Evolutionary conservation across 192 early-diverging fungal genomes (phyloP), one percentile per base, ranked within the genome.

Genomic region (Borealophlyctis nickersoniae): DNA sequence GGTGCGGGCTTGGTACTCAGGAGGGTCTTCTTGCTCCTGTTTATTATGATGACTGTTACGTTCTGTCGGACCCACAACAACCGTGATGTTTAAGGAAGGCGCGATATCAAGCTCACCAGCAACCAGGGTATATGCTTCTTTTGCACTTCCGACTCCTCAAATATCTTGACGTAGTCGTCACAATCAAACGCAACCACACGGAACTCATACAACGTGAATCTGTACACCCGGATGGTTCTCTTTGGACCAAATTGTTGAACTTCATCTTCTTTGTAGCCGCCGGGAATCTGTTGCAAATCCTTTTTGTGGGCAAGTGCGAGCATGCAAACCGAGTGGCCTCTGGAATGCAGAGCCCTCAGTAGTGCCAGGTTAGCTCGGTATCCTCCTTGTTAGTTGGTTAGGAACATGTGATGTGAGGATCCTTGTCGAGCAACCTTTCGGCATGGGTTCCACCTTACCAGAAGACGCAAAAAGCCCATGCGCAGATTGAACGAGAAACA

Each of bases 341-440:
- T 16, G 3, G 30, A 28, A 16, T 31, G 58, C 60, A 69, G 52
- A n/a, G 67, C 59, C n/a, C 60, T 32, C 36, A 58, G 61, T 30
- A 69, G 55, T 27, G 60, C 60, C 29, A 69, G 56, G 54, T 69
- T 69, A 19, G 67, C 67, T 19, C 67, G 33, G 53, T 62, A 69
- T 4, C 67, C 24, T 45, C 39, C n/a, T n/a, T n/a, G n/a, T n/a
- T n/a, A n/a, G n/a, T n/a, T n/a, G n/a, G n/a, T n/a, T n/a, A n/a
- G n/a, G n/a, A n/a, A n/a, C n/a, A n/a, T n/a, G n/a, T n/a, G n/a
- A n/a, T n/a, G n/a, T 49, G 23, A 49, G 48, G 23, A 49, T 0
- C 48, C 48, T n/a, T 14, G 1, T 19, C 48, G 0, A 23, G 48
- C 48, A 23, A 49, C 23, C 19, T 49, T 1, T n/a, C n/a, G n/a